Conservation (phyloP, 202 grass and related monocot species). For the Digitaria exilis region DNA sequence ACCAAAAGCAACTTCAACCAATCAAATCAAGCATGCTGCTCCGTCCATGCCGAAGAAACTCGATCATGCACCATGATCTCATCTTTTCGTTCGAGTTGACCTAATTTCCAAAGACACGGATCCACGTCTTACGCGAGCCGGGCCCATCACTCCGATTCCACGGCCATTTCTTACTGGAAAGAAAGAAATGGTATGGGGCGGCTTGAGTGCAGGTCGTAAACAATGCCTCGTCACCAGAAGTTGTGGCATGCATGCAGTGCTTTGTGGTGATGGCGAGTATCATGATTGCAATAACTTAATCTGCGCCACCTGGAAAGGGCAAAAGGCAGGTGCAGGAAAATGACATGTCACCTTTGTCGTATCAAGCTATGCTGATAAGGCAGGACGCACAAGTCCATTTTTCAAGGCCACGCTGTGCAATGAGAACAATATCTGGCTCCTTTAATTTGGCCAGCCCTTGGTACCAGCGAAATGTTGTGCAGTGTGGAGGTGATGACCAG, state of each 20-base stretch:
- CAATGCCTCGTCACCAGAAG: not conserved
- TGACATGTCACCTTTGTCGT: slow-evolving; percentile 4
- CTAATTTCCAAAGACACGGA: not conserved
- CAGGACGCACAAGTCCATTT: not conserved
- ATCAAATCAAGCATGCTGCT: not conserved
- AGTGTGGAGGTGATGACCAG: not conserved
- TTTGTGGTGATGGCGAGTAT: not conserved
- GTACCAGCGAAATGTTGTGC: not conserved
- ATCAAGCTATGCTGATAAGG: slow-evolving; percentile 2
- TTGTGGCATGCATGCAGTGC: not conserved
- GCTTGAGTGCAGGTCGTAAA: slow-evolving; percentile 25
- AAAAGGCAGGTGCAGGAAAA: not conserved
- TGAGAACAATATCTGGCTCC: slow-evolving; percentile 18
- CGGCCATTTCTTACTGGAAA: not conserved
- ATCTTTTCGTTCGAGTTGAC: slow-evolving; percentile 9
- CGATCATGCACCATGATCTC: not conserved
- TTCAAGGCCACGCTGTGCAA: not conserved
- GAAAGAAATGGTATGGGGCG: not conserved
- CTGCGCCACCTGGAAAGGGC: not conserved
- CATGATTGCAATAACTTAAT: slow-evolving; percentile 4
- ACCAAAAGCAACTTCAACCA: not conserved
- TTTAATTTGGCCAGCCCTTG: too few species aligned
- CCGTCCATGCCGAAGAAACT: not conserved
- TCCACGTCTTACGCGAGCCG: not conserved
- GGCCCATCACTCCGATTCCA: not conserved